Evolutionary conservation across 2,329 filamentous ascomycete species (phyloP).

Genomic region (Furcasterigmium furcatum): DNA sequence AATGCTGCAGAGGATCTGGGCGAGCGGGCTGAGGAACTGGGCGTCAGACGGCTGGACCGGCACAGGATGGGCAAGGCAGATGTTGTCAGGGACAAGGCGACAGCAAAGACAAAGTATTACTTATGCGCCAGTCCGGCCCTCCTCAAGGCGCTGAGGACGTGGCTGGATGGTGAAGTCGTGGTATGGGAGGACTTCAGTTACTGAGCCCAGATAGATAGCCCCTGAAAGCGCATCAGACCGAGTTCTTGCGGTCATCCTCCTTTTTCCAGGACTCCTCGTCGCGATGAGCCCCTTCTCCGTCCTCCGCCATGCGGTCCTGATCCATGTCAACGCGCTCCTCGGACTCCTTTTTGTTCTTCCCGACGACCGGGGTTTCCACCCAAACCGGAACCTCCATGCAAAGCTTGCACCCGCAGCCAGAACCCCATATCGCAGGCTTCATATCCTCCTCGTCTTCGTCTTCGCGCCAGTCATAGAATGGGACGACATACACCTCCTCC

Average conservation of each 20-base stretch:
- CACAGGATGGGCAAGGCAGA: slow-evolving; percentile 38
- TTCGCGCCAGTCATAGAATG: too few relatives aligned
- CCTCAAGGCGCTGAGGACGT: slow-evolving; percentile 37
- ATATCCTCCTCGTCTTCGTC: too few relatives aligned
- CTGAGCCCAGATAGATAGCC: slow-evolving; percentile 26
- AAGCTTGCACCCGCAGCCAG: too few relatives aligned
- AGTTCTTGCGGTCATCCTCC: not conserved
- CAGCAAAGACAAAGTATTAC: slow-evolving; percentile 38
- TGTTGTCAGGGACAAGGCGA: slow-evolving; percentile 32
- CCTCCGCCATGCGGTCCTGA: too few relatives aligned
- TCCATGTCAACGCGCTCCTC: too few relatives aligned
- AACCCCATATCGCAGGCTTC: too few relatives aligned
- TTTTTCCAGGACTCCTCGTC: too few relatives aligned
- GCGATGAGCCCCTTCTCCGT: too few relatives aligned
- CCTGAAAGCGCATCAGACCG: not conserved
- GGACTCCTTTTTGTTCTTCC: too few relatives aligned
- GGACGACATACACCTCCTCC: too few relatives aligned
- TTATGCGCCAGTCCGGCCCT: slow-evolving; percentile 43
- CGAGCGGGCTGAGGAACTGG: slow-evolving; percentile 27
- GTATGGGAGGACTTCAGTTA: slow-evolving; percentile 61
- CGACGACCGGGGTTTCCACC: too few relatives aligned
- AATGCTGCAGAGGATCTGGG: slow-evolving; percentile 22
- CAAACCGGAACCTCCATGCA: too few relatives aligned
- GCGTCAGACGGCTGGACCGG: slow-evolving; percentile 22
- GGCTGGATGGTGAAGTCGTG: slow-evolving; percentile 52